phyloP scores from a whole-genome alignment of 2,329 filamentous ascomycete species.

The Colletotrichum spaethianum region DNA sequence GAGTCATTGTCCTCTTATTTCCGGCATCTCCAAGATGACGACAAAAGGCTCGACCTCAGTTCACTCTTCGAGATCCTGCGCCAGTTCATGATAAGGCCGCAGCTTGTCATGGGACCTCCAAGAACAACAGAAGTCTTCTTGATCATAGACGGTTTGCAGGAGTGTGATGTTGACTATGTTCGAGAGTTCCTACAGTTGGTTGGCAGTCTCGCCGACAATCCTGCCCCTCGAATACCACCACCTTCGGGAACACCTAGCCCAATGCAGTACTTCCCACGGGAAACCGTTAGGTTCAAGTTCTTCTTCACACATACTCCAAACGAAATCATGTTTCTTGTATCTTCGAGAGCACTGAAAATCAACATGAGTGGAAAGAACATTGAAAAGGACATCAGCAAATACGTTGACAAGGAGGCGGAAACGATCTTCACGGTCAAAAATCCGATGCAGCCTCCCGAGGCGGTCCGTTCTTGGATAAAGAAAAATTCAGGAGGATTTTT shows the following conservation, averaged over 20 bases:
- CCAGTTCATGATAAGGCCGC: constrained; percentile 25
- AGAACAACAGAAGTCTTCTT: constrained; percentile 41
- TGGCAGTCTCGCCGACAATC: constrained; percentile 8
- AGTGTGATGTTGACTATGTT: constrained; percentile 34
- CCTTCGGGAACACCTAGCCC: neutral
- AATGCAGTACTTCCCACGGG: neutral
- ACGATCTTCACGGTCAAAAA: constrained; percentile 2
- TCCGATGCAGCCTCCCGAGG: neutral
- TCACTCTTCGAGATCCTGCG: constrained; percentile 43
- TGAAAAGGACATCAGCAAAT: constrained; percentile 31
- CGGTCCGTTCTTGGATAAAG: constrained; percentile 30
- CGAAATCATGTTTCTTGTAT: constrained; percentile 12
- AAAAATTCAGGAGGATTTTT: constrained; percentile 38
- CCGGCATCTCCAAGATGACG: constrained; percentile 14
- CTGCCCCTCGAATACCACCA: neutral
- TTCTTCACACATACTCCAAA: constrained; percentile 30
- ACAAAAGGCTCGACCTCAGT: constrained; percentile 5
- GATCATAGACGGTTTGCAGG: constrained; percentile 45
- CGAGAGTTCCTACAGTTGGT: constrained; percentile 31
- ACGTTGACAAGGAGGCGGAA: constrained; percentile 39
- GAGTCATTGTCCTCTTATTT: constrained; percentile 34
- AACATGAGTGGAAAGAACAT: constrained; percentile 36
- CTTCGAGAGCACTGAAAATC: neutral
- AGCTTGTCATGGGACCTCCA: neutral
- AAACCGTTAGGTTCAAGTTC: constrained; percentile 34